These are phyloP conservation scores for Nicotiana benthamiana DNA, from an alignment of 257 asterid species.

Conservation along the genomic window DNA sequence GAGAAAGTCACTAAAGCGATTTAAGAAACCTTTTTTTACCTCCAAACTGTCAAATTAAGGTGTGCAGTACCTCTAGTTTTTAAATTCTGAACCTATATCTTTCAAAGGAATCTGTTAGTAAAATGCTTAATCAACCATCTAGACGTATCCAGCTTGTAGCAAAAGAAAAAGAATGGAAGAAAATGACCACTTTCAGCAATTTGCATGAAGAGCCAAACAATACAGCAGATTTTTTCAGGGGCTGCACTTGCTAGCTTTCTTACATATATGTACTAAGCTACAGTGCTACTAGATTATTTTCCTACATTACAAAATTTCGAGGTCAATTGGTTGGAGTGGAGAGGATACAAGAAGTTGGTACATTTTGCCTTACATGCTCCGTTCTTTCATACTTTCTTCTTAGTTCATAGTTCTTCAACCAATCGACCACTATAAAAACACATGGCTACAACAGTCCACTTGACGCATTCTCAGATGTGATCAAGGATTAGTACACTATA, in stretches of 20 bases:
- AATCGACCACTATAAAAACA: neutral
- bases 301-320: neutral
- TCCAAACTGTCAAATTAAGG: neutral
- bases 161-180: neutral
- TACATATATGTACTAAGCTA: neutral
- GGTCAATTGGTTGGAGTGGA: neutral
- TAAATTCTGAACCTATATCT: neutral
- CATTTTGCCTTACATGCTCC: neutral
- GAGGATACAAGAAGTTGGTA: neutral
- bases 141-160: neutral
- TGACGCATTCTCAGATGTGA: neutral
- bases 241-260: neutral
- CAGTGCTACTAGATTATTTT: neutral
- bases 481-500: neutral
- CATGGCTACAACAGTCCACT: slow-evolving; percentile 2
- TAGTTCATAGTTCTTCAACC: neutral
- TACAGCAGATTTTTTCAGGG: neutral
- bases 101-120: neutral
- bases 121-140: neutral
- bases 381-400: neutral
- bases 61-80: neutral
- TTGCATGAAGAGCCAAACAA: neutral
- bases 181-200: neutral
- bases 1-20: neutral
- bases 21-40: neutral